phyloP scores from a whole-genome alignment of 257 asterid species.

The Nicotiana otophora region DNA sequence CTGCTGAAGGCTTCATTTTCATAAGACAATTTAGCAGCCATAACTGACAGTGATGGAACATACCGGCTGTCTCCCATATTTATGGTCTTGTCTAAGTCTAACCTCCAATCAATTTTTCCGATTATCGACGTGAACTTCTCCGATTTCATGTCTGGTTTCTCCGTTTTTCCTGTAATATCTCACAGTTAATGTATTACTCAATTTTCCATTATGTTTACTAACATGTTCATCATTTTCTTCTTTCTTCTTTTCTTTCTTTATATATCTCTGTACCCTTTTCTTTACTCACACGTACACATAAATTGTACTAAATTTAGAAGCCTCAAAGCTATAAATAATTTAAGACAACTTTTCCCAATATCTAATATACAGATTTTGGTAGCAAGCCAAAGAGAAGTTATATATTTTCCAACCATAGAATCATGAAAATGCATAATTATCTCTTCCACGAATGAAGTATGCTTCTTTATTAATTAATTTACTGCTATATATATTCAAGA shows the following conservation, averaged over 20 bases:
- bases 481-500: no score
- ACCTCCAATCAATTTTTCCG: conserved; percentile 42
- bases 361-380: no score
- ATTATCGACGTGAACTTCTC: conserved; percentile 32
- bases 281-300: no score
- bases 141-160: conserved; percentile 49
- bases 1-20: conserved; percentile 44
- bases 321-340: no score
- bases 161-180: conserved; percentile 38
- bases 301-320: no score
- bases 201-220: not conserved
- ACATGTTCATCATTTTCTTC: not conserved
- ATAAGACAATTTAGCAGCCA: conserved; percentile 66
- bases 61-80: conserved; percentile 11
- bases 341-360: no score
- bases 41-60: conserved; percentile 33
- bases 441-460: no score
- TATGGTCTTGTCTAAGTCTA: conserved; percentile 28
- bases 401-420: no score
- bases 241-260: not conserved
- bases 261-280: no score
- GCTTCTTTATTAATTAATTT: no score
- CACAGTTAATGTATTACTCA: not conserved
- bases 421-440: no score
- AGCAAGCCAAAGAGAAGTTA: no score